phyloP scores from a whole-genome alignment of 2,329 filamentous ascomycete genomes.

The Aspergillus hortae region DNA sequence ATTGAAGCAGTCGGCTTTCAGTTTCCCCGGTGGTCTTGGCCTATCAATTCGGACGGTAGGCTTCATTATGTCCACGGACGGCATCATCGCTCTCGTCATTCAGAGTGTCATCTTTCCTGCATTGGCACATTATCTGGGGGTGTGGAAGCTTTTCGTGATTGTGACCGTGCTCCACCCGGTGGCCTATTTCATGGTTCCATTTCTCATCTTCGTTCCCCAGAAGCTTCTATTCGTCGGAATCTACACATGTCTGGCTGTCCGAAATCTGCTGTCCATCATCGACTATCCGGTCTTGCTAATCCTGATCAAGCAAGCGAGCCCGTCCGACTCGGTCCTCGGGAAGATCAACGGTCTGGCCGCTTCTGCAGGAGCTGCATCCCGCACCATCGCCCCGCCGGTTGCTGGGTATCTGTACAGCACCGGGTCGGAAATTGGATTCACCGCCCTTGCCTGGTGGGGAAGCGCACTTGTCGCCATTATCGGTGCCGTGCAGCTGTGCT shows the following conservation, averaged over 20 bases:
- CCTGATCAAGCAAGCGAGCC: conserved; percentile 68
- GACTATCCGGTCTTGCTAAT: conserved; percentile 67
- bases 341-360: conserved; percentile 71
- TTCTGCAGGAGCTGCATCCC: conserved; percentile 65
- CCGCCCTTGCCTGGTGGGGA: conserved; percentile 62
- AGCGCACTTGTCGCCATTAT: conserved; percentile 54
- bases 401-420: conserved; percentile 65
- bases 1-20: conserved; percentile 45
- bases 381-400: conserved; percentile 66
- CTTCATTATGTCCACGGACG: conserved; percentile 66
- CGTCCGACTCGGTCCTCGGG: conserved; percentile 59
- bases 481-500: conserved; percentile 56
- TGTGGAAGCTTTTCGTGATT: conserved; percentile 64
- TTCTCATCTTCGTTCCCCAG: conserved; percentile 57
- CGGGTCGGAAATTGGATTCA: conserved; percentile 55
- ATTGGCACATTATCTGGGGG: conserved; percentile 60
- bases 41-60: conserved; percentile 65
- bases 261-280: conserved; percentile 66
- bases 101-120: conserved; percentile 69
- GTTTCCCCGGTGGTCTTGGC: conserved; percentile 63
- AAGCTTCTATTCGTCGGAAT: conserved; percentile 58
- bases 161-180: conserved; percentile 65
- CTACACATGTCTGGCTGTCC: conserved; percentile 62
- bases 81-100: conserved; percentile 67
- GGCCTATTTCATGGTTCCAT: conserved; percentile 67